Percentiles rank a stretch among this genome's conserved stretches.
phyloP scores from a whole-genome alignment of 176 grass and related monocot genomes.

The Phoenix roebelenii region DNA sequence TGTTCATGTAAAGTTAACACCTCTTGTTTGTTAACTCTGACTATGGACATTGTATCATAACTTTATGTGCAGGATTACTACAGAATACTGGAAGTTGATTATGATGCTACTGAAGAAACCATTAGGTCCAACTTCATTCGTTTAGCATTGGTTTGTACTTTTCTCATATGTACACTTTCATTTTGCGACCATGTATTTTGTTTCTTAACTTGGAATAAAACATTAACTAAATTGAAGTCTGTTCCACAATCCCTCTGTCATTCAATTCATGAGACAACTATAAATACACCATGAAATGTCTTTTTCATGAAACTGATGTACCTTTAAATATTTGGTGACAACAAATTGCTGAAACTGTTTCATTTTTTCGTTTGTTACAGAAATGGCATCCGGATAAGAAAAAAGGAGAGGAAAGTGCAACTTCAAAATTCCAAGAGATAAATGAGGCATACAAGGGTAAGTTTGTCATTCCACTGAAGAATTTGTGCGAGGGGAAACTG shows the following conservation, averaged over 20 bases:
- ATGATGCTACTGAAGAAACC: conserved; percentile 72
- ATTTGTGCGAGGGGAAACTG: neutral
- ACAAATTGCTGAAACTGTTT: neutral
- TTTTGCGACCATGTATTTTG: no score
- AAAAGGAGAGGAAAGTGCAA: conserved; percentile 62
- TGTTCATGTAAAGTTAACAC: no score
- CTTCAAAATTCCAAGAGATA: conserved; percentile 94
- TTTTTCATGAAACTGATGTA: no score
- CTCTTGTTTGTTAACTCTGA: no score
- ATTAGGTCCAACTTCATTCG: conserved; percentile 96
- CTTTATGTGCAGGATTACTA: conserved; percentile 82
- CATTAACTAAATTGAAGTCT: no score
- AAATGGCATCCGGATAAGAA: conserved; percentile 99
- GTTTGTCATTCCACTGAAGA: conserved; percentile 6
- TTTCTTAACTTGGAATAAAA: no score
- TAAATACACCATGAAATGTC: neutral
- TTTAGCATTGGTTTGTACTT: conserved; percentile 61
- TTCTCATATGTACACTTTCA: neutral
- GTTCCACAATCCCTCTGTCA: no score
- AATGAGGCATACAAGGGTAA: conserved; percentile 93
- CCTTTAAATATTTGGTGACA: neutral
- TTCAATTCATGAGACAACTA: neutral
- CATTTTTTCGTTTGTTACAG: conserved; percentile 24
- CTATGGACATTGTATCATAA: neutral
- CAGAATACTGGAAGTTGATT: conserved; percentile 84